These are phyloP conservation scores for Tetrahymena borealis DNA, from an alignment of 73 alveolate genomes.

Conservation along the genomic window DNA sequence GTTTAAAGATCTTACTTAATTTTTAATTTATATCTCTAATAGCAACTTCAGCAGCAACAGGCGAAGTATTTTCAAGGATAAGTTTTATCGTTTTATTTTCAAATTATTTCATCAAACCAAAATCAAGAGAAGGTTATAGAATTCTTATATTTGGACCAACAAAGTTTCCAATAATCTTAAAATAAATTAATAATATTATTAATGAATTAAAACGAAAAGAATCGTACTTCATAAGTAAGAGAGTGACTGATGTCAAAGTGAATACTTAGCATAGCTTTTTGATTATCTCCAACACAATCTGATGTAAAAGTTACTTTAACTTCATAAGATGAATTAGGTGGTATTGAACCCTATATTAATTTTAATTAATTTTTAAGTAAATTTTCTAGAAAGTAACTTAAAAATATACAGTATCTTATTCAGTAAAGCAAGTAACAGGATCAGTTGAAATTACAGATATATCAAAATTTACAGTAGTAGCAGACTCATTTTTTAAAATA, in stretches of 20 bases:
- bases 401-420: not conserved
- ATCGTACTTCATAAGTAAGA: conserved; percentile 28
- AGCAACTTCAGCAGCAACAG: conserved; percentile 36
- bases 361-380: not conserved
- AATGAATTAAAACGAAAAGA: too few relatives aligned
- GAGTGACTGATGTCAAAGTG: conserved; percentile 53
- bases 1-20: conserved; percentile 2
- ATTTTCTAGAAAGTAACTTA: not conserved
- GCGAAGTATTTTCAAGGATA: conserved; percentile 40
- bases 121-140: conserved; percentile 47
- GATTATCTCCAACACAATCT: conserved; percentile 27
- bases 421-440: not conserved
- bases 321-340: not conserved
- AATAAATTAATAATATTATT: too few relatives aligned
- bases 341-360: not conserved
- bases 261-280: conserved; percentile 37
- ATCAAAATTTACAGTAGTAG: not conserved
- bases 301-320: not conserved
- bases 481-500: not conserved
- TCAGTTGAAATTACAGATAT: not conserved
- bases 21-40: conserved; percentile 38
- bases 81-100: conserved; percentile 20
- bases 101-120: conserved; percentile 48
- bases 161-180: conserved; percentile 34
- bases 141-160: conserved; percentile 48